Base-by-base conservation (phyloP, 768 basidiomycete genomes). In the Nidularia sp. region DNA sequence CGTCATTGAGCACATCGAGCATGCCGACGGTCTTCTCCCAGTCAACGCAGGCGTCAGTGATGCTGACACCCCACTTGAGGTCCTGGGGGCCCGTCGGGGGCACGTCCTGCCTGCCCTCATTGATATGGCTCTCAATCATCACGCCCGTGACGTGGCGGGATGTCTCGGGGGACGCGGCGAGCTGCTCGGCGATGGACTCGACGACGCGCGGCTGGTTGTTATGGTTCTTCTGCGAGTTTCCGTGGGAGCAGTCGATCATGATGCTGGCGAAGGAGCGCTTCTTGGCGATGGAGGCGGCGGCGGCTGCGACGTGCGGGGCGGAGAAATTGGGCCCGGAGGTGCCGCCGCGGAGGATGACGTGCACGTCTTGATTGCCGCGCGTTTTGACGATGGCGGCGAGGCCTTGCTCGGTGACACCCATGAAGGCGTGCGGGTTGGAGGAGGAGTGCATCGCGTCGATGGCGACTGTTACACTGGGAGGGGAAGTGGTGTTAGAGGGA, bases 361-460 rank as follows among this genome's bases (percentile, higher is more conserved):
- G 97, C 12, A 97, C 88, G 66, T 97, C 91, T 58, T 83, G 72
- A 68, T 86, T 86, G 3, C 92, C 91, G 55, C 81, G 71, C 5
- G 94, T 94, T 70, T 90, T 90, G 63, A 98, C 96, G 68, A 98
- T 98, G 9, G 93, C 80, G n/a, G 94, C 94, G 34, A 98, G 84
- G 51, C 88, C 88, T 45, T 89, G 85, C 60, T 86, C 86, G 6
- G 88, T 90, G 39, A 90, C 88, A 60, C 88, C 95, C 88, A 98
- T 93, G 78, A 98, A 98, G 34, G 92, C 90, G 68, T 98, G 96
- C 3, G 94, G 91, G 65, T 93, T 88, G 2, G 86, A 88, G 9
- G 92, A 83, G 0, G 92, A 86, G 55, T 86, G 83, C 95, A 98
- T 98, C 12, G 96, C 97, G 68, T 99, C 97, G 51, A 98, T 89